Conservation (phyloP, 768 basidiomycete genomes). For the Tephrocybe rancida region DNA sequence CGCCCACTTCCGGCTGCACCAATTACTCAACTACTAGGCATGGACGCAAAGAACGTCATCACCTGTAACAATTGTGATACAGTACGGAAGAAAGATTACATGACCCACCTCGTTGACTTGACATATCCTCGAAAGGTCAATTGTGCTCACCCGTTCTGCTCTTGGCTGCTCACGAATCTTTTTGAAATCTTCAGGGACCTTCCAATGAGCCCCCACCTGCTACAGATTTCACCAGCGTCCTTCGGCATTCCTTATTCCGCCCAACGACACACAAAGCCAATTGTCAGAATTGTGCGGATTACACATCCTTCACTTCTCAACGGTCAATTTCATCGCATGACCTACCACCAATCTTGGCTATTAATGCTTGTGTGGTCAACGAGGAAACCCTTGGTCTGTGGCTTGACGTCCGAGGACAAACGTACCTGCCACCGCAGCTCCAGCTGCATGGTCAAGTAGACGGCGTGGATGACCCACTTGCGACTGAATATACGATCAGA, state of each 20-base stretch:
- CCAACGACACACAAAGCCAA: constrained; percentile 85
- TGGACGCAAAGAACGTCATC: constrained; percentile 75
- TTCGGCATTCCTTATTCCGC: constrained; percentile 77
- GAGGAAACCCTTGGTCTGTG: constrained; percentile 76
- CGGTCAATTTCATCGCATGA: constrained; percentile 65
- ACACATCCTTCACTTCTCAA: constrained; percentile 69
- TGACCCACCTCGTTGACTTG: constrained; percentile 85
- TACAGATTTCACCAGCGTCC: constrained; percentile 64
- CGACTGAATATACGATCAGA: constrained; percentile 68
- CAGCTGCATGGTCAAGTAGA: constrained; percentile 62
- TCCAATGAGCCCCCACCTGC: constrained; percentile 39
- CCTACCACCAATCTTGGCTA: constrained; percentile 81
- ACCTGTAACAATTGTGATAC: constrained; percentile 77
- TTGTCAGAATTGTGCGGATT: constrained; percentile 82
- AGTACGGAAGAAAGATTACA: constrained; percentile 71
- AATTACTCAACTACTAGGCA: constrained; percentile 83
- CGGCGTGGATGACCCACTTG: constrained; percentile 56
- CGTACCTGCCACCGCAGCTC: constrained; percentile 63
- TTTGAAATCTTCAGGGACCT: constrained; percentile 27
- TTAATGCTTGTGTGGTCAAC: constrained; percentile 84
- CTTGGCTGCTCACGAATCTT: constrained; percentile 1
- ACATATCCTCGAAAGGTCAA: constrained; percentile 83
- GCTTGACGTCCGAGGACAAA: constrained; percentile 62
- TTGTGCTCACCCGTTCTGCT: not conserved
- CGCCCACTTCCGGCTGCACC: constrained; percentile 58